A percentile compares a stretch with the other conserved stretches of the same genome.
phyloP scores from a whole-genome alignment of 305 asterid genomes.

The Fraxinus latifolia region DNA sequence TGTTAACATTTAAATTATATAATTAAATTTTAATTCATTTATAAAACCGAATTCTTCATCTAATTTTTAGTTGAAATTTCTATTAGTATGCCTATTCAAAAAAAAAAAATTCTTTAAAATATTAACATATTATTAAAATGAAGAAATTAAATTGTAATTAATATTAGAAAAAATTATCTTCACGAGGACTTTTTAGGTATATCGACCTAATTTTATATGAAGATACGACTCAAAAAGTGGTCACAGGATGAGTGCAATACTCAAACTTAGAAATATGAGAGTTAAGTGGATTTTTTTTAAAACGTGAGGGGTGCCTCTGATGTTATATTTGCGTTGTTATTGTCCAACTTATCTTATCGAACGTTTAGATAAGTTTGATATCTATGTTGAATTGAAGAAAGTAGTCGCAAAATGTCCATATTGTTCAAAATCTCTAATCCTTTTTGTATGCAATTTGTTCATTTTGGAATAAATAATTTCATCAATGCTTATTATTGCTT shows the following conservation, averaged over 20 bases:
- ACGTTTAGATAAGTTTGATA: background rate
- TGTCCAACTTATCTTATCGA: background rate
- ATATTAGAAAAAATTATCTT: too few species aligned
- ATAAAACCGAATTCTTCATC: background rate
- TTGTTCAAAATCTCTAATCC: background rate
- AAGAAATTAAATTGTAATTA: too few species aligned
- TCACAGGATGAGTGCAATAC: too few species aligned
- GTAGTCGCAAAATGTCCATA: background rate
- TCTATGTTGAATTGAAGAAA: background rate
- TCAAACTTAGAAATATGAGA: too few species aligned
- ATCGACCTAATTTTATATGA: too few species aligned
- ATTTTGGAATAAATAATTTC: slow-evolving; percentile 15
- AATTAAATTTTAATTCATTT: too few species aligned
- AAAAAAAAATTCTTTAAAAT: too few species aligned
- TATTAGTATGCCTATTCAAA: background rate
- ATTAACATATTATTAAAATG: background rate
- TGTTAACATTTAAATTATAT: background rate
- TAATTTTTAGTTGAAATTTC: background rate
- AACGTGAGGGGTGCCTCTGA: too few species aligned
- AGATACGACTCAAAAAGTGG: too few species aligned
- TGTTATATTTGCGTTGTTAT: too few species aligned
- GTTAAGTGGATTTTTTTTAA: too few species aligned
- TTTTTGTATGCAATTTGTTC: slow-evolving; percentile 1
- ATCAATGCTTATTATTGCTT: slow-evolving; percentile 22
- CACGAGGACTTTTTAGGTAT: too few species aligned